Percentiles rank a stretch among this genome's conserved stretches.
Conservation (phyloP, 805 yeast genomes). For the Blastobotrys chiropterorum region DNA sequence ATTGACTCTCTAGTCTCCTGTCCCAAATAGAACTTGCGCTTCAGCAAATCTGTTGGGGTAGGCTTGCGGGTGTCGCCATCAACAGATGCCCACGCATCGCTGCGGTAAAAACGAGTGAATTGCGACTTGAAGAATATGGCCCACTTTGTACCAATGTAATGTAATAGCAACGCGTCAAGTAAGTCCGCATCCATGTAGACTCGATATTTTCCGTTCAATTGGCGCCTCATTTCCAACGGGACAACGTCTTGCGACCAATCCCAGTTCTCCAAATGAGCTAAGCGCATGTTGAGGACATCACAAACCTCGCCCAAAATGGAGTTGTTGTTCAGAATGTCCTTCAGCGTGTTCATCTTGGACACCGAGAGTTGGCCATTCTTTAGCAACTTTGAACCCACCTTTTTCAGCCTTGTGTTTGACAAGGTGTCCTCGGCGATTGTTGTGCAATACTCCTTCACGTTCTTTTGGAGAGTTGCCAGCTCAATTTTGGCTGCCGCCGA, state of each 20-base stretch:
- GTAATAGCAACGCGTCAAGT: background rate
- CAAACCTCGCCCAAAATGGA: background rate
- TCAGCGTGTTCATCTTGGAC: background rate
- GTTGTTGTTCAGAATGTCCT: background rate
- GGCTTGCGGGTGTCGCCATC: background rate
- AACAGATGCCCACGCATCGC: background rate
- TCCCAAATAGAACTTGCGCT: background rate
- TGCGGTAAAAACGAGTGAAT: background rate
- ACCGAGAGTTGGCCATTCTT: background rate
- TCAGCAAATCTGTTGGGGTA: background rate
- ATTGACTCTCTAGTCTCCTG: background rate
- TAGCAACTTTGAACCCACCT: background rate
- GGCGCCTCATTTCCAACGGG: background rate
- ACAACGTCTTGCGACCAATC: background rate
- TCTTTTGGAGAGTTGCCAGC: background rate
- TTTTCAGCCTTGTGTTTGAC: background rate
- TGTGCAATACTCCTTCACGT: background rate
- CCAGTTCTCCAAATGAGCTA: background rate
- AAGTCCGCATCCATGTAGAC: slow-evolving; percentile 3
- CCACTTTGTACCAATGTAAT: background rate
- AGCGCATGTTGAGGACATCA: slow-evolving; percentile 2
- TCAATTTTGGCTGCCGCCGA: background rate
- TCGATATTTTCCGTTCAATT: slow-evolving; percentile 1
- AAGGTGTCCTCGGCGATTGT: background rate
- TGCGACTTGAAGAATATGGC: background rate